phyloP scores from a whole-genome alignment of 225 moss, liverwort and hornwort species.

The Pleurozium schreberi region DNA sequence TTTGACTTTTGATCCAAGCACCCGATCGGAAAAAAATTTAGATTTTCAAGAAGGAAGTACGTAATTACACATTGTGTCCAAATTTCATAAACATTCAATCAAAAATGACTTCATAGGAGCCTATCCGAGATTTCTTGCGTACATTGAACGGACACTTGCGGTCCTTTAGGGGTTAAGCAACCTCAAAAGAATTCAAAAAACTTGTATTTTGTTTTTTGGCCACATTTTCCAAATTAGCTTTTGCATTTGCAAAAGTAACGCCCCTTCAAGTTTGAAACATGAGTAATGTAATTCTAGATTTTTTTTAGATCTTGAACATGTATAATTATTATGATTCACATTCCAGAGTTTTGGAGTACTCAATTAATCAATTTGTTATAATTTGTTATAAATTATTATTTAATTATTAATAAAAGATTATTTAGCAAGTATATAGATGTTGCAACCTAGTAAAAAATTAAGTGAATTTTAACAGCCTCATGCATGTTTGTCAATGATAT shows the following conservation, averaged over 20 bases:
- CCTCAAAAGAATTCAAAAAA: neutral
- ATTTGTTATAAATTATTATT: neutral
- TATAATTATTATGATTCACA: neutral
- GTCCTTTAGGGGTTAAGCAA: no score
- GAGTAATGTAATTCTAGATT: neutral
- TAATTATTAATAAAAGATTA: neutral
- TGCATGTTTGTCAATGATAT: neutral
- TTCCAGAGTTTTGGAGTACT: neutral
- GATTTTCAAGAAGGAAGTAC: no score
- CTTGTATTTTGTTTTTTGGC: fast-evolving
- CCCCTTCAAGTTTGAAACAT: neutral
- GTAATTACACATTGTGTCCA: no score
- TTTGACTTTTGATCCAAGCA: no score
- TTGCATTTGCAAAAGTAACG: neutral
- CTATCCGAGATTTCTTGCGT: no score
- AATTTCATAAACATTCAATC: no score
- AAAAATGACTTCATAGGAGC: no score
- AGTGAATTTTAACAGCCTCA: no score
- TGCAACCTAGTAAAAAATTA: no score
- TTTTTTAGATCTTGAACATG: neutral
- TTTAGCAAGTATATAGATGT: neutral
- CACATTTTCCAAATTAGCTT: no score
- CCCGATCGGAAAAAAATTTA: no score
- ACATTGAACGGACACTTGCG: no score
- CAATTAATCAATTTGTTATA: neutral